Evolutionary conservation across 1,284 basidiomycete genomes (phyloP), one percentile per base, ranked within the genome.

Genomic region (Papiliotrema flavescens): DNA sequence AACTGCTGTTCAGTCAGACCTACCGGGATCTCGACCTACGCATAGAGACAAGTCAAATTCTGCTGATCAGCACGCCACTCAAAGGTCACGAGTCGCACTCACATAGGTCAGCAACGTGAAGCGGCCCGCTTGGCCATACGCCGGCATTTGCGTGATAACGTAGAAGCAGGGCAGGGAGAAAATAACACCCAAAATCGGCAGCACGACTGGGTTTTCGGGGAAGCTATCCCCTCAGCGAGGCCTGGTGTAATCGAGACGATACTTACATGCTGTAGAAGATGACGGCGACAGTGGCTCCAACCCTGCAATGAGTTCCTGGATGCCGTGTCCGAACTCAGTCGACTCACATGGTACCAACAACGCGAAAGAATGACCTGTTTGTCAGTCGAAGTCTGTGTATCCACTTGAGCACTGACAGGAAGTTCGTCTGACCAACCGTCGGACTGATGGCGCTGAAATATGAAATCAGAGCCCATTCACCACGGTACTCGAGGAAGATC

Each of bases 101-200:
- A 76, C 76, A 54, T 76, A 76, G 3, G 75, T 89, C 47, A 94
- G 77, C 26, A 96, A 80, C n/a, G 91, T 86, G 75, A 96, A 94
- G 24, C 93, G 83, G 2, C 88, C 87, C 1, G 88, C 85, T 40
- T 88, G 85, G 11, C 87, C 84, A 62, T 89, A 90, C 57, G 85
- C 79, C 0, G 91, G 91, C 61, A 68, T 76, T 62, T 84, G 85
- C 0, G 85, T 83, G 63, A 94, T 92, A 68, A 87, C 86, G 74
- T 90, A 93, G 78, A 96, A 98, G 75, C 94, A 97, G 2, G 94
- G 94, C 3, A 96, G 79, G 1, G 91, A 93, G 73, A 91, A 95
- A 60, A 96, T 79, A 70, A 90, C 88, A 0, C 95, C 94, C 59
- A 93, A 87, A 39, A 90, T 76, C 1, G 90, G 84, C 15, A 98